A percentile compares a stretch with the other conserved stretches of the same genome.
Conservation (phyloP, 2,329 filamentous ascomycete species). For the Rhynchosporium secalis region DNA sequence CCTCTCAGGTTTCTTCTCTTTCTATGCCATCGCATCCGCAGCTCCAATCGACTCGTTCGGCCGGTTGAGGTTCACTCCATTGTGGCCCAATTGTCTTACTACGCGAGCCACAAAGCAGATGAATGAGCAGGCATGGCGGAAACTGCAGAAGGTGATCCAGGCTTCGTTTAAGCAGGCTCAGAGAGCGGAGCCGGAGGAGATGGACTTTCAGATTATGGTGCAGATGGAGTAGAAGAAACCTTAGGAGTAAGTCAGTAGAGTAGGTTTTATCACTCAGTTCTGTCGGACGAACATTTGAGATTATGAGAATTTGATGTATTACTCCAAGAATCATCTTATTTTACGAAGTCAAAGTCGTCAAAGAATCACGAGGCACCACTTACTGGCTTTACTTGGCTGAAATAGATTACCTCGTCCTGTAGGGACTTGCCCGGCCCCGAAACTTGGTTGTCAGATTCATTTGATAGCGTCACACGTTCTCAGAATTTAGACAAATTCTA, state of each 20-base stretch:
- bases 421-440: too few species aligned
- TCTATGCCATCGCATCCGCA: background rate
- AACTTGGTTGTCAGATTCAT: too few species aligned
- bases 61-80: background rate
- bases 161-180: background rate
- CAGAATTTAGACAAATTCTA: too few species aligned
- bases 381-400: too few species aligned
- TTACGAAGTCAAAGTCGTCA: too few species aligned
- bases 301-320: too few species aligned
- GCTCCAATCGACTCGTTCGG: background rate
- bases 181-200: background rate
- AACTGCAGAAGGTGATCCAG: background rate
- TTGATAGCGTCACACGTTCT: too few species aligned
- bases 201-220: background rate
- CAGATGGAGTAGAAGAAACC: background rate
- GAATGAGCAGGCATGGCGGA: background rate
- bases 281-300: too few species aligned
- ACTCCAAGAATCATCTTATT: too few species aligned
- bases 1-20: background rate
- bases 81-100: background rate
- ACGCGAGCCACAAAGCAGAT: background rate
- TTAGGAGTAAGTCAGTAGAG: constrained; percentile 2
- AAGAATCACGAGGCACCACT: too few species aligned
- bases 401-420: too few species aligned
- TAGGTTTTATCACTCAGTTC: background rate